Conservation (phyloP, 805 yeast species). For the Candida glaebosa region DNA sequence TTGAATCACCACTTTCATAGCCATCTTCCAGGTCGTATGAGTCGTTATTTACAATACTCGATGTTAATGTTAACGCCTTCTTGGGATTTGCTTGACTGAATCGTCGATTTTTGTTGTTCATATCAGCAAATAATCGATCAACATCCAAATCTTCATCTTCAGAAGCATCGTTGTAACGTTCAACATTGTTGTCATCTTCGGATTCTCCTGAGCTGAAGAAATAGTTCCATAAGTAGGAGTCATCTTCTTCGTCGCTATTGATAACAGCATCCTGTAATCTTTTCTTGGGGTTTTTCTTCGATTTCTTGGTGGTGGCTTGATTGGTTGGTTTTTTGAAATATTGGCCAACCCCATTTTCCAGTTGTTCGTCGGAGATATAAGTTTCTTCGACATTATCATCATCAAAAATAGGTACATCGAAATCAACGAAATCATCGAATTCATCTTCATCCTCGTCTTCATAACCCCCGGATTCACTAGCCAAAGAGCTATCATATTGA, state of each 20-base stretch:
- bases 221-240: conserved; percentile 71
- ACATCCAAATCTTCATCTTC: conserved; percentile 10
- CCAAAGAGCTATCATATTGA: conserved; percentile 37
- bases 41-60: conserved; percentile 6
- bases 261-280: conserved; percentile 10
- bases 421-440: conserved; percentile 37
- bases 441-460: conserved; percentile 38
- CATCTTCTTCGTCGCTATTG: conserved; percentile 52
- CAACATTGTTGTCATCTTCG: conserved; percentile 17
- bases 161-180: conserved; percentile 4
- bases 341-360: not conserved
- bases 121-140: conserved; percentile 23
- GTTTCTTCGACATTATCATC: conserved; percentile 6
- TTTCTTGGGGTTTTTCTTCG: conserved; percentile 9
- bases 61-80: conserved; percentile 3
- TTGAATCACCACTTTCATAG: conserved; percentile 77
- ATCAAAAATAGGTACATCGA: conserved; percentile 28
- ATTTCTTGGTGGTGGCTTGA: conserved; percentile 5
- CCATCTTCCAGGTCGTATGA: conserved; percentile 21
- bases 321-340: conserved; percentile 1
- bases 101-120: conserved; percentile 12
- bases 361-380: not conserved
- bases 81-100: conserved; percentile 1
- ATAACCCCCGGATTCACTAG: conserved; percentile 28
- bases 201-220: conserved; percentile 48